These are phyloP conservation scores for Ustilago shanxiensis DNA, from an alignment of 1,284 basidiomycete species.

Conservation along the genomic window DNA sequence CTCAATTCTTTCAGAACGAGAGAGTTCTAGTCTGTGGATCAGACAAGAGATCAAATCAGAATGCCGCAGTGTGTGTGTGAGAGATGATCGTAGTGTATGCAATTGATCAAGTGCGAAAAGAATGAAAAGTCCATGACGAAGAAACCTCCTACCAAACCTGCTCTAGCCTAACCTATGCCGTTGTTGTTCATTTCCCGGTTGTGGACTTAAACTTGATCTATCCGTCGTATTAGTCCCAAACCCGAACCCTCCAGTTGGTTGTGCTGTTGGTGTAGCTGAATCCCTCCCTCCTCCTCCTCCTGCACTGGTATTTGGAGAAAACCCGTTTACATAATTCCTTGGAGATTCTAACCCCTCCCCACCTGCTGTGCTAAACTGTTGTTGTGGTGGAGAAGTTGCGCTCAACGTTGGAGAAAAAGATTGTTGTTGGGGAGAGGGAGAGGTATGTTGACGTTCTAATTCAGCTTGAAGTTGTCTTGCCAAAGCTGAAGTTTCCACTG, in stretches of 20 bases:
- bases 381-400: background rate
- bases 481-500: slow-evolving; percentile 48
- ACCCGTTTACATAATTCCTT: slow-evolving; percentile 39
- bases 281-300: slow-evolving; percentile 7
- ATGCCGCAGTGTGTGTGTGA: too few species aligned
- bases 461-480: slow-evolving; percentile 53
- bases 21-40: too few species aligned
- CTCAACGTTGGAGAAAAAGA: background rate
- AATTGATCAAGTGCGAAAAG: background rate
- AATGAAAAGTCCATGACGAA: background rate
- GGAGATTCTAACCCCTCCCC: slow-evolving; percentile 2
- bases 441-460: slow-evolving; percentile 20
- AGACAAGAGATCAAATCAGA: too few species aligned
- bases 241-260: background rate
- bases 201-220: slow-evolving; percentile 3
- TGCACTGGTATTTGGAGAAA: background rate
- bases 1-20: too few species aligned
- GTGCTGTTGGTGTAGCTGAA: slow-evolving; percentile 17
- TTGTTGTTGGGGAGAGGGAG: background rate
- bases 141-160: background rate
- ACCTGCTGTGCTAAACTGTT: background rate
- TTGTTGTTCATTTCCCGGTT: background rate
- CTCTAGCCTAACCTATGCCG: background rate
- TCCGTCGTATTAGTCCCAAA: background rate
- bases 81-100: background rate